Base-by-base conservation (phyloP, 2,329 filamentous ascomycete species). In the Neoarthrinium moseri region DNA sequence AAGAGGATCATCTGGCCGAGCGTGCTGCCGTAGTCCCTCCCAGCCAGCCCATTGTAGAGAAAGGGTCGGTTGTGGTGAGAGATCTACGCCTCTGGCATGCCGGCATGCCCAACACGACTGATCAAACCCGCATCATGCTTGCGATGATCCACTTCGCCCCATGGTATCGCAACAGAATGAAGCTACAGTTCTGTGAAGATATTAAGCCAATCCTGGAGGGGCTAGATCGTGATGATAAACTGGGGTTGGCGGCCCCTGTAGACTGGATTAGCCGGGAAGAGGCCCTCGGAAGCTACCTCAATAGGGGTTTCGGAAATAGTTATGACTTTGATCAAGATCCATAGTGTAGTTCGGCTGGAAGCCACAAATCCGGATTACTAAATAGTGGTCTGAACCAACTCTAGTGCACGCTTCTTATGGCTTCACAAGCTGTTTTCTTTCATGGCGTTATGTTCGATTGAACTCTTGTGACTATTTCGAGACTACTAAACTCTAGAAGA, bases 71-170 rank as follows among this genome's bases (percentile, higher is more conserved):
- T 18, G 68, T 84, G 27, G 56, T 86, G 23, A 69, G 83, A 2
- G 81, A 85, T 56, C 59, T 85, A 43, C 65, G 81, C 20, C 70
- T 83, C 5, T 86, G 81, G 81, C 81, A 85, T 57, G 80, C 78
- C 0, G 81, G 81, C 0, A 81, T 83, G 74, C 80, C 80, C 2
- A 84, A 85, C 52, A 55, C 61, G 33, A 75, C 73, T 1, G 59
- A 69, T 4, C 62, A 72, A 6, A 69, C 75, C 13, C 63, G 79
- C 21, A 70, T 82, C 15, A 83, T 83, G 80, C 60, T 83, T n/a
- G 78, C 77, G 26, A 72, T 79, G 67, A 78, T 81, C 33, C 77
- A 80, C 56, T 82, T 82, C 54, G 77, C 78, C 0, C 71, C 70
- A 0, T 80, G 77, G 76, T 80, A 81, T 40, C 59, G 71, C 2